phyloP scores from a whole-genome alignment of 2,329 filamentous ascomycete species.

The Colletotrichum lupini region DNA sequence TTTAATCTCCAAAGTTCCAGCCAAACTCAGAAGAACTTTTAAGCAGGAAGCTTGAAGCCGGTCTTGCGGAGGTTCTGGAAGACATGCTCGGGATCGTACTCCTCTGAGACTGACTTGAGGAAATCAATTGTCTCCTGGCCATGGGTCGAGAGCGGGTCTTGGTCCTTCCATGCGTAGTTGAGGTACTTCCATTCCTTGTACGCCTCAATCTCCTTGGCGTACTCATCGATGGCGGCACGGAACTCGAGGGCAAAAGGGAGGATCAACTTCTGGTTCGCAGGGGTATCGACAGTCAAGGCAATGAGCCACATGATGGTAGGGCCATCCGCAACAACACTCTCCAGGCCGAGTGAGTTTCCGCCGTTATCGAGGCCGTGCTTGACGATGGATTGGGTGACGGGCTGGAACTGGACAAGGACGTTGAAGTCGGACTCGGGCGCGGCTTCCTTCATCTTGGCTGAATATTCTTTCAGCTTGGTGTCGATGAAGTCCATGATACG shows the following conservation, averaged over 20 bases:
- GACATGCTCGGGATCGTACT: conserved; percentile 47
- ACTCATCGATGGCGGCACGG: conserved; percentile 62
- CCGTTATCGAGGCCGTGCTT: conserved; percentile 38
- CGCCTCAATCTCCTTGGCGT: conserved; percentile 41
- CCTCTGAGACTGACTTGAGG: conserved; percentile 42
- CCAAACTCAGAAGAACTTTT: background rate
- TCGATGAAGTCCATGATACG: conserved; percentile 45
- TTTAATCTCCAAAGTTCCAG: background rate
- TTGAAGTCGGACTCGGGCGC: conserved; percentile 39
- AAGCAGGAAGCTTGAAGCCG: conserved; percentile 42
- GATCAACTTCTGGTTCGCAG: conserved; percentile 46
- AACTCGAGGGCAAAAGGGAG: conserved; percentile 65
- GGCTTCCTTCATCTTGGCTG: conserved; percentile 41
- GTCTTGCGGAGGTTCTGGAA: conserved; percentile 47
- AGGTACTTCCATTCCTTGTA: conserved; percentile 52
- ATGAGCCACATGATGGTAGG: conserved; percentile 50
- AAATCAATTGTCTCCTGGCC: conserved; percentile 47
- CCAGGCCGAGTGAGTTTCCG: conserved; percentile 47
- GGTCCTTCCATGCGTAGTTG: conserved; percentile 55
- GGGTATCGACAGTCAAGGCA: conserved; percentile 51
- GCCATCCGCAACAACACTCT: conserved; percentile 47
- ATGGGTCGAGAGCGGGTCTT: conserved; percentile 52
- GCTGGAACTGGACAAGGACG: conserved; percentile 40
- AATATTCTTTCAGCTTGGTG: conserved; percentile 42
- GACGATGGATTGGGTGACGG: conserved; percentile 45